Evolutionary conservation across 2,329 filamentous ascomycete genomes (phyloP).

Genomic region (Verruconis gallopava): DNA sequence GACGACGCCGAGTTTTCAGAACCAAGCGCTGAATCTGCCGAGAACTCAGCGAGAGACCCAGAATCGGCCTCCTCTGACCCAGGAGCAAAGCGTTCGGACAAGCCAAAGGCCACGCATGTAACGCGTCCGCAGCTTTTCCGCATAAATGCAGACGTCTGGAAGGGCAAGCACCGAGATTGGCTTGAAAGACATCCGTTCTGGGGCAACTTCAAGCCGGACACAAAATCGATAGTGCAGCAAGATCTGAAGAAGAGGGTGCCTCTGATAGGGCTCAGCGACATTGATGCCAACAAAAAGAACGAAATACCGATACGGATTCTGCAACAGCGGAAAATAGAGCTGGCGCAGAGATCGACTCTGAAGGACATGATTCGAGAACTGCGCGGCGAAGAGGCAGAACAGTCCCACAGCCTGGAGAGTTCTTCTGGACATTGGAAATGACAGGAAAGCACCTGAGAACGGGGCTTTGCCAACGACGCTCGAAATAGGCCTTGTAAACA

Average conservation of each 20-base stretch:
- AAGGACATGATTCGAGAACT: not conserved
- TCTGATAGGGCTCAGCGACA: constrained; percentile 8
- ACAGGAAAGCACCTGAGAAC: too few species aligned
- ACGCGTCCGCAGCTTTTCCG: constrained; percentile 2
- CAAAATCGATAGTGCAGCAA: constrained; percentile 2
- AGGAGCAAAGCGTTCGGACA: not conserved
- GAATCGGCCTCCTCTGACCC: too few species aligned
- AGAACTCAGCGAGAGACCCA: not conserved
- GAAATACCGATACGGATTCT: constrained; percentile 6
- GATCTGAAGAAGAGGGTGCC: constrained; percentile 8
- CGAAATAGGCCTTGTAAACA: too few species aligned
- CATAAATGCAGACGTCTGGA: constrained; percentile 7
- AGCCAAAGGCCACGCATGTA: not conserved
- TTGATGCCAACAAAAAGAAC: not conserved
- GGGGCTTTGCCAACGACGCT: too few species aligned
- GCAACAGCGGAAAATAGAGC: constrained; percentile 5
- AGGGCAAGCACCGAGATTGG: constrained; percentile 4
- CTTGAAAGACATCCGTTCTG: constrained; percentile 6
- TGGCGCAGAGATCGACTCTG: not conserved
- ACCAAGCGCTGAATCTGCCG: not conserved
- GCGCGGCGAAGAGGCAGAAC: not conserved
- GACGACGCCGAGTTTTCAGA: not conserved
- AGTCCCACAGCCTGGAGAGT: too few species aligned
- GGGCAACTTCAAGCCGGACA: constrained; percentile 4
- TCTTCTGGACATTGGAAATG: too few species aligned